These are phyloP conservation scores for Beauveria sp. DNA, from an alignment of 2,329 filamentous ascomycete genomes.

Conservation along the genomic window DNA sequence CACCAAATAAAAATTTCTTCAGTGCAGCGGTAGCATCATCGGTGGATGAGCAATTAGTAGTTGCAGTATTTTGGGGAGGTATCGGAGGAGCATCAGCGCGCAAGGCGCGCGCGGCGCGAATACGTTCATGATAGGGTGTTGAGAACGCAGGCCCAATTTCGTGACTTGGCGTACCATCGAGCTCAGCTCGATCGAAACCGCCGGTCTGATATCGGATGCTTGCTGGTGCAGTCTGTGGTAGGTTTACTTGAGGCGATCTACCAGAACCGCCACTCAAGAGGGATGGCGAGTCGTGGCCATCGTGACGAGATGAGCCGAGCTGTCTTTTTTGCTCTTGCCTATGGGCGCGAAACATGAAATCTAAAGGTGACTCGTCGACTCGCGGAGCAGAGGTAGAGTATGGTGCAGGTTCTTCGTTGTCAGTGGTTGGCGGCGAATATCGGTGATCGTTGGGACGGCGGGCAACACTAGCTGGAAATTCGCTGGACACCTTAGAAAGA, in stretches of 20 bases:
- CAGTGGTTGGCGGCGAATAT: conserved; percentile 45
- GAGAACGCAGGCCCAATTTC: conserved; percentile 61
- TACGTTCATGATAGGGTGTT: conserved; percentile 55
- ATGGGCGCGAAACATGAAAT: conserved; percentile 85
- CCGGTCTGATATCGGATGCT: conserved; percentile 11
- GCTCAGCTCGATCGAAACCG: conserved; percentile 39
- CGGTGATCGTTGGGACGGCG: conserved; percentile 32
- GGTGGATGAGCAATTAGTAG: conserved; percentile 24
- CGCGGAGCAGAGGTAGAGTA: conserved; percentile 27
- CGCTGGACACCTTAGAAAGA: conserved; percentile 64
- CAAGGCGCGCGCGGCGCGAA: conserved; percentile 42
- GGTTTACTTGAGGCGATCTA: neutral
- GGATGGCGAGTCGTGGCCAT: conserved; percentile 21
- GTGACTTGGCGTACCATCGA: conserved; percentile 51
- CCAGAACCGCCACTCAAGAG: neutral
- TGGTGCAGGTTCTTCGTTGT: conserved; percentile 42
- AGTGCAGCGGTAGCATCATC: conserved; percentile 10
- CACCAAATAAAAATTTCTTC: conserved; percentile 50
- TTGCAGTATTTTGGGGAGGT: conserved; percentile 26
- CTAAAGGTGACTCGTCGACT: conserved; percentile 65
- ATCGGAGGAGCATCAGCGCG: conserved; percentile 19
- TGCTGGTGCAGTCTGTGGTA: conserved; percentile 38
- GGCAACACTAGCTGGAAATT: conserved; percentile 40
- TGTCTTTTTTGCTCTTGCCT: conserved; percentile 65
- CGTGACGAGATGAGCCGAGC: conserved; percentile 41